These are phyloP conservation scores for Stephanodiscus triporus DNA, from an alignment of 108 stramenopile genomes.

Conservation along the genomic window DNA sequence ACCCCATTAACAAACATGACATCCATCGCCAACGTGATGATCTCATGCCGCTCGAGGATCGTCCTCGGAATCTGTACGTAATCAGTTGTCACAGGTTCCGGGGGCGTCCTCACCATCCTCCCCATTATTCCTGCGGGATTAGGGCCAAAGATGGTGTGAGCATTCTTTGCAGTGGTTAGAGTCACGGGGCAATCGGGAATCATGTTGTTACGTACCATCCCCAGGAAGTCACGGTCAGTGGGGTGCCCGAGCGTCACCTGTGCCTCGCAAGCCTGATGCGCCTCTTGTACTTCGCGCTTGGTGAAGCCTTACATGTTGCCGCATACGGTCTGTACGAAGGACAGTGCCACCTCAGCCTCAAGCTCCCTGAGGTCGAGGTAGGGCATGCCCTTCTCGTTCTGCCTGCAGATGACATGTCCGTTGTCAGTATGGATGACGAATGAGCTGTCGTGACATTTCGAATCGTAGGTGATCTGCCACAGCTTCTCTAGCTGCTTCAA, in stretches of 20 bases:
- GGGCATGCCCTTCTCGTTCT: neutral
- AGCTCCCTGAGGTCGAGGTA: neutral
- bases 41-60: constrained; percentile 12
- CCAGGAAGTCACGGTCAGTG: constrained; percentile 3
- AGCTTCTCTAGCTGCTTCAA: neutral
- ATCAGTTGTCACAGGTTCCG: constrained; percentile 17
- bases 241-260: constrained; percentile 17
- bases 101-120: constrained; percentile 24
- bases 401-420: neutral
- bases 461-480: neutral
- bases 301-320: constrained; percentile 17
- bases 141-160: constrained; percentile 32
- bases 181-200: constrained; percentile 30
- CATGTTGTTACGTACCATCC: constrained; percentile 12
- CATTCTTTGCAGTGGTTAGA: constrained; percentile 11
- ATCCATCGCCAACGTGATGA: constrained; percentile 38
- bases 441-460: neutral
- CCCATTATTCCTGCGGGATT: constrained; percentile 24
- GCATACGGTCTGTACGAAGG: neutral
- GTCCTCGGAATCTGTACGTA: constrained; percentile 19
- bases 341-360: neutral
- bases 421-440: neutral
- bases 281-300: constrained; percentile 8
- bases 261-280: neutral
- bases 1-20: constrained; percentile 49